Evolutionary conservation across 495 filamentous ascomycete species (phyloP).

Genomic region (Penicillium verhagenii): DNA sequence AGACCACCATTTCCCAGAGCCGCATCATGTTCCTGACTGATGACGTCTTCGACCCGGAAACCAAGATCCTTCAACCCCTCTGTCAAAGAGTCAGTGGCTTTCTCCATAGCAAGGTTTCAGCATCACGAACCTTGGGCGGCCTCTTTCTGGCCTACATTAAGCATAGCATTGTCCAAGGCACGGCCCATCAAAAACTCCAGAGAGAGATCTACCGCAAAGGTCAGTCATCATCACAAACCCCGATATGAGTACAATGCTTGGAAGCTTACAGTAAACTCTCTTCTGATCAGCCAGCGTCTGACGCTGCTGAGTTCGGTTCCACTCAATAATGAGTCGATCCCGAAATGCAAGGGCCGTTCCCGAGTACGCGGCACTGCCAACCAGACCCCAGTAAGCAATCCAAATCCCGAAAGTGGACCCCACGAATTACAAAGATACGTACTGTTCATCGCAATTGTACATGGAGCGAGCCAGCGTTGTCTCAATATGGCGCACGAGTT

Average conservation of each 20-base stretch:
- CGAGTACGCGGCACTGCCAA: slow-evolving; percentile 76
- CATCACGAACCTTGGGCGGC: slow-evolving; percentile 63
- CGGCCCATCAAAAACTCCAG: slow-evolving; percentile 97
- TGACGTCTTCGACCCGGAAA: slow-evolving; percentile 95
- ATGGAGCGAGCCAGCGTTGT: slow-evolving; percentile 93
- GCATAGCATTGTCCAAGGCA: slow-evolving; percentile 96
- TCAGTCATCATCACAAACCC: slow-evolving; percentile 13
- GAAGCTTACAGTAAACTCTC: slow-evolving; percentile 76
- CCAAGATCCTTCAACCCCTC: slow-evolving; percentile 85
- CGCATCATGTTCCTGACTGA: slow-evolving; percentile 92
- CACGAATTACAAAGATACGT: not conserved
- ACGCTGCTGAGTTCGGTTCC: slow-evolving; percentile 96
- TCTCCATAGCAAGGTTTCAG: not conserved
- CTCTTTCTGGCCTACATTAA: slow-evolving; percentile 88
- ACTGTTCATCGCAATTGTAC: slow-evolving; percentile 95
- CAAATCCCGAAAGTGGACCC: not conserved
- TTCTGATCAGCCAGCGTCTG: slow-evolving; percentile 90
- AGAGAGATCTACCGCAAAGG: slow-evolving; percentile 64
- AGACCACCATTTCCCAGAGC: slow-evolving; percentile 95
- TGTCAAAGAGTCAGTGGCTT: slow-evolving; percentile 24
- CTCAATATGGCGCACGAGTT: slow-evolving; percentile 91
- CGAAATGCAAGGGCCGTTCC: slow-evolving; percentile 88
- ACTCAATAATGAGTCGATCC: slow-evolving; percentile 89
- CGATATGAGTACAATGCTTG: not conserved
- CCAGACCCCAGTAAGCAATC: slow-evolving; percentile 1